Percentiles rank a stretch among this genome's conserved stretches.
phyloP scores from a whole-genome alignment of 2,329 filamentous ascomycete genomes.

The Drechslerella coelobrocha region DNA sequence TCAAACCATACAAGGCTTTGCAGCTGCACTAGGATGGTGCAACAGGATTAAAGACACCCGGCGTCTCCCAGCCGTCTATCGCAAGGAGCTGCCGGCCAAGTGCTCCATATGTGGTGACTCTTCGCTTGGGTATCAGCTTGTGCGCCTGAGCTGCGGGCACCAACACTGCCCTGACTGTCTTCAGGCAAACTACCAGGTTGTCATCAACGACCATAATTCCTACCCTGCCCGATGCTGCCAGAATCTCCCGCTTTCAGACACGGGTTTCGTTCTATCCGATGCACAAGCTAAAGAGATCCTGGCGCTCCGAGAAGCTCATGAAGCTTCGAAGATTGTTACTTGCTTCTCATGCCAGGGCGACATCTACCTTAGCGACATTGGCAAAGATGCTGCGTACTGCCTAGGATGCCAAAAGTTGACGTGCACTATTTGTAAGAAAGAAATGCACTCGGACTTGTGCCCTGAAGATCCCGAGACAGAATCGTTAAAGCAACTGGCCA shows the following conservation, averaged over 20 bases:
- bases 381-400: constrained; percentile 41
- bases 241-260: constrained; percentile 17
- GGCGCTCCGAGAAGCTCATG: constrained; percentile 11
- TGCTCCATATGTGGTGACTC: constrained; percentile 37
- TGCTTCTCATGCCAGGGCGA: constrained; percentile 46
- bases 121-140: constrained; percentile 31
- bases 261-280: constrained; percentile 30
- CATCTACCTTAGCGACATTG: constrained; percentile 36
- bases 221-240: constrained; percentile 40
- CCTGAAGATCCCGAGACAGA: constrained; percentile 46
- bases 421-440: constrained; percentile 37
- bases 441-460: constrained; percentile 43
- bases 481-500: constrained; percentile 11
- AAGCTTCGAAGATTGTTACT: constrained; percentile 27
- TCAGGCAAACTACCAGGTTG: constrained; percentile 27
- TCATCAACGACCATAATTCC: constrained; percentile 18
- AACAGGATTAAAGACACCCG: not conserved
- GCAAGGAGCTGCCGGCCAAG: constrained; percentile 9
- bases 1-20: not conserved
- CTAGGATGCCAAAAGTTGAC: constrained; percentile 34
- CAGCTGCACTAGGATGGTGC: constrained; percentile 14
- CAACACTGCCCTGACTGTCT: constrained; percentile 40
- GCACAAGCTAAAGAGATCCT: constrained; percentile 21
- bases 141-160: constrained; percentile 35
- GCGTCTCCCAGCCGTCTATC: constrained; percentile 2